These are phyloP conservation scores for Paramecium tetraurelia DNA, from an alignment of 73 alveolate species.

Conservation along the genomic window DNA sequence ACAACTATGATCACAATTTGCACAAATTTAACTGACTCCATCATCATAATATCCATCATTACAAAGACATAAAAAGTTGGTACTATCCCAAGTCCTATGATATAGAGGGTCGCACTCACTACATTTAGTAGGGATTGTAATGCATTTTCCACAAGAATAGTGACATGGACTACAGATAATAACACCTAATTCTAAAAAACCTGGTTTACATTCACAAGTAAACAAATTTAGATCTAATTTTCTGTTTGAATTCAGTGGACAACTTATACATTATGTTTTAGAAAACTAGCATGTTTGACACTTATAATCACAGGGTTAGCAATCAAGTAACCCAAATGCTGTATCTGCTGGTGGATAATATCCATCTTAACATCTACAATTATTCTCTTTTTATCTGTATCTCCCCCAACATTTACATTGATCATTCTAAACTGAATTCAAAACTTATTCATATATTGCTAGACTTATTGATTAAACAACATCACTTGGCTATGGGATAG, in stretches of 20 bases:
- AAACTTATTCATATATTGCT: background rate
- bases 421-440: background rate
- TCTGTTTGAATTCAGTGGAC: background rate
- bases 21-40: background rate
- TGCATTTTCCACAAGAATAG: background rate
- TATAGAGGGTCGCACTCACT: background rate
- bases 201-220: background rate
- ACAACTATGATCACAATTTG: background rate
- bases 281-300: background rate
- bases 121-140: background rate
- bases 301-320: background rate
- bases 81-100: background rate
- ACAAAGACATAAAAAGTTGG: background rate
- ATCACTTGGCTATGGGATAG: background rate
- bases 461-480: background rate
- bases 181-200: background rate
- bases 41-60: conserved; percentile 3
- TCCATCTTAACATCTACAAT: background rate
- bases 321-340: background rate
- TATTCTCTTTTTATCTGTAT: background rate
- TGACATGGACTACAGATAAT: background rate
- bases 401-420: background rate
- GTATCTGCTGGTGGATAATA: conserved; percentile 5
- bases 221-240: background rate
- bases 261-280: background rate